These are phyloP conservation scores for Podospora comata DNA, from an alignment of 495 filamentous ascomycete genomes.

Conservation along the genomic window DNA sequence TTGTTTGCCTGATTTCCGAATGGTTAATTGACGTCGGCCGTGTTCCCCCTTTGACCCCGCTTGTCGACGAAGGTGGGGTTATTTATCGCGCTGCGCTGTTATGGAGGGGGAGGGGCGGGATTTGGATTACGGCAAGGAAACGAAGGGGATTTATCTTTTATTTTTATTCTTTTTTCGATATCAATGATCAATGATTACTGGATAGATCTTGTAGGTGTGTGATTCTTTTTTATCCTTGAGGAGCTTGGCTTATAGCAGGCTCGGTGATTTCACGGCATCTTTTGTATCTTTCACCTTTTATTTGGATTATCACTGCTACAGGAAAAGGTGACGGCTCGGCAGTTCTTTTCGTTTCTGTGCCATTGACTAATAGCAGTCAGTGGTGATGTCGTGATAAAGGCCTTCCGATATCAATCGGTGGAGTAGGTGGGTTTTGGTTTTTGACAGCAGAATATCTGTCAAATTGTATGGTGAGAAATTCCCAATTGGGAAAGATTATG, in stretches of 20 bases:
- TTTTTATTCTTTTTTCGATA: not conserved
- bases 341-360: constrained; percentile 11
- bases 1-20: constrained; percentile 7
- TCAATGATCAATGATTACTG: not conserved
- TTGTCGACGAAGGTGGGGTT: constrained; percentile 1
- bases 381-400: constrained; percentile 1
- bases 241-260: not conserved
- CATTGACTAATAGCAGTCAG: constrained; percentile 2
- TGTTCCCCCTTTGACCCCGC: constrained; percentile 1
- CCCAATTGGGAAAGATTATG: not conserved
- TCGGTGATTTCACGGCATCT: constrained; percentile 39
- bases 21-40: not conserved
- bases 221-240: not conserved
- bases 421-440: not conserved
- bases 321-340: constrained; percentile 12
- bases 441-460: not conserved
- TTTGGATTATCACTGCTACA: not conserved
- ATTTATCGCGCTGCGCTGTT: no score
- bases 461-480: not conserved
- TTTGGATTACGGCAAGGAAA: constrained; percentile 5
- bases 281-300: not conserved
- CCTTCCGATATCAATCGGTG: constrained; percentile 4
- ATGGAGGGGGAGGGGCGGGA: not conserved
- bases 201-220: not conserved
- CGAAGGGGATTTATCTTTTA: not conserved